These are phyloP conservation scores for Saururus chinensis DNA, from an alignment of 164 flowering plant species.

Conservation along the genomic window DNA sequence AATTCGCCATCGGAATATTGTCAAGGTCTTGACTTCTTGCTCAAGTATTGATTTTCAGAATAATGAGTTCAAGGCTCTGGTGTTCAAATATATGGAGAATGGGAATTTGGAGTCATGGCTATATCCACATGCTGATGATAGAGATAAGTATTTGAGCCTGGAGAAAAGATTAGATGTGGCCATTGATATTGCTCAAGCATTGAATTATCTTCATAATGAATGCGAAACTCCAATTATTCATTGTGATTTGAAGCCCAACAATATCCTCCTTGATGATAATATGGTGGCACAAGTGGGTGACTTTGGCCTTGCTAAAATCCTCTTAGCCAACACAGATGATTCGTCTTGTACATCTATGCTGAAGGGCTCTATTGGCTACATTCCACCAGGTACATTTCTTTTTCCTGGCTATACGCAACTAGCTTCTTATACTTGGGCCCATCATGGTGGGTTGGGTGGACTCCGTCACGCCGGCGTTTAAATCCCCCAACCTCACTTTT, in stretches of 20 bases:
- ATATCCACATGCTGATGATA: not conserved
- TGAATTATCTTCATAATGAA: constrained; percentile 9
- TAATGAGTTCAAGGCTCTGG: constrained; percentile 20
- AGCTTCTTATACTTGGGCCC: no score
- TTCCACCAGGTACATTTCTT: not conserved
- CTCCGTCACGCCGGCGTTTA: no score
- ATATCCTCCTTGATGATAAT: constrained; percentile 12
- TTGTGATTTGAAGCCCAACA: constrained; percentile 13
- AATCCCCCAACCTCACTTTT: no score
- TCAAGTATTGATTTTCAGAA: constrained; percentile 19
- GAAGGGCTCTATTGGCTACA: constrained; percentile 1
- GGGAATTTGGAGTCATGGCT: constrained; percentile 7
- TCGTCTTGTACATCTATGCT: not conserved
- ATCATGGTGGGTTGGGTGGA: no score
- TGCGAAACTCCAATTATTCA: constrained; percentile 12
- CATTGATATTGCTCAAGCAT: constrained; percentile 3
- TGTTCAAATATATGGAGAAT: constrained; percentile 5
- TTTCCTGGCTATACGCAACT: not conserved
- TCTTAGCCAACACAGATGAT: not conserved
- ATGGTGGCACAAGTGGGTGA: constrained; percentile 21
- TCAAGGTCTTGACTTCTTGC: constrained; percentile 20
- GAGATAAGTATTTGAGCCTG: not conserved
- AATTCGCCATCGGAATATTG: constrained; percentile 26
- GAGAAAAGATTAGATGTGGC: not conserved
- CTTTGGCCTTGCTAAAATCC: constrained; percentile 25